Evolutionary conservation across 352 stramenopile genomes (phyloP).

Genomic region (Phytophthora rubi): DNA sequence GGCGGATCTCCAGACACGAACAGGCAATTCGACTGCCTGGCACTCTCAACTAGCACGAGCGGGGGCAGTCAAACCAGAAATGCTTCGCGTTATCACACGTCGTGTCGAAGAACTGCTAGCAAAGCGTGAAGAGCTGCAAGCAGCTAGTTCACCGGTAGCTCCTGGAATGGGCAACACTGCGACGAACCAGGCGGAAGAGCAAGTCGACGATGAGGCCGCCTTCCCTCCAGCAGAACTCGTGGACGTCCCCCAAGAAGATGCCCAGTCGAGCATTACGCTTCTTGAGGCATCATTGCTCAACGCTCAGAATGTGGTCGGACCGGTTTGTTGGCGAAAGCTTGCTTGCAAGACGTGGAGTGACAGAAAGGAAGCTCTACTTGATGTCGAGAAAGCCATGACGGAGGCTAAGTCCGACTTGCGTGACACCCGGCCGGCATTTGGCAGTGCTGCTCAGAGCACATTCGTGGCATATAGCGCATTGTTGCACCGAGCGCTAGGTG

Average conservation of each 20-base stretch:
- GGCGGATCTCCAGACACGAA: constrained; percentile 55
- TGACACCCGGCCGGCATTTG: constrained; percentile 66
- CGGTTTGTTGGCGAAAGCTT: constrained; percentile 78
- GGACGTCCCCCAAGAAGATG: constrained; percentile 57
- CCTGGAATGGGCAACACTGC: constrained; percentile 28
- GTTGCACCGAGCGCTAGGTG: constrained; percentile 61
- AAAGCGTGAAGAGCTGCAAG: constrained; percentile 47
- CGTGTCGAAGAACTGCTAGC: constrained; percentile 75
- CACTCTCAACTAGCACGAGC: constrained; percentile 32
- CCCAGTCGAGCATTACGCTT: constrained; percentile 45
- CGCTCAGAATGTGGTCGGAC: constrained; percentile 60
- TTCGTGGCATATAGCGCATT: constrained; percentile 73
- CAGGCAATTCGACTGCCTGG: constrained; percentile 27
- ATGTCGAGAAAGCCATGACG: constrained; percentile 71
- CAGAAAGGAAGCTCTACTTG: constrained; percentile 79
- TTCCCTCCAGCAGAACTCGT: constrained; percentile 40
- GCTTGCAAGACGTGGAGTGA: constrained; percentile 88
- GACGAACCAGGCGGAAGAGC: constrained; percentile 60
- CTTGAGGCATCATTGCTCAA: constrained; percentile 46
- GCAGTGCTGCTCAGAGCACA: constrained; percentile 64
- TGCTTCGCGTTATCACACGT: constrained; percentile 76
- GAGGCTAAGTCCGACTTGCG: constrained; percentile 77
- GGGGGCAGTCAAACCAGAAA: constrained; percentile 69
- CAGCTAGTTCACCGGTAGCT: constrained; percentile 28
- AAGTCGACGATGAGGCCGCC: constrained; percentile 39